These are phyloP conservation scores for Annulohypoxylon nitens DNA, from an alignment of 495 filamentous ascomycete species.

Conservation along the genomic window DNA sequence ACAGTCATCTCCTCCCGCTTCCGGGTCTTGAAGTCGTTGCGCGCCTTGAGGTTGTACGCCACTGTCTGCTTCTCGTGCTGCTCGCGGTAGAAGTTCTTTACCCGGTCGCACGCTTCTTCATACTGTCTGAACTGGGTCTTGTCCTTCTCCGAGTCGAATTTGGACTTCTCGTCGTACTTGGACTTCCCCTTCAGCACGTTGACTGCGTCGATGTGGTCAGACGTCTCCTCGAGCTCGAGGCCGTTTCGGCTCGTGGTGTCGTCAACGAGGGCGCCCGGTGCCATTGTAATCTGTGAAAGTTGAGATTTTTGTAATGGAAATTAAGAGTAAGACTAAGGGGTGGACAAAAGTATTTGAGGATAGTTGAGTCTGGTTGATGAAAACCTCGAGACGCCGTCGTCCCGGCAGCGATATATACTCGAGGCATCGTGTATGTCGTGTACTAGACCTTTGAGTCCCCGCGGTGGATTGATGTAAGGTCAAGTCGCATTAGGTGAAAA, in stretches of 20 bases:
- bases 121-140: slow-evolving; percentile 86
- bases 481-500: slow-evolving; percentile 39
- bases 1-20: slow-evolving; percentile 81
- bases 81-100: slow-evolving; percentile 85
- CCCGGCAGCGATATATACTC: slow-evolving; percentile 25
- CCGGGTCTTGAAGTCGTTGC: slow-evolving; percentile 74
- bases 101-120: slow-evolving; percentile 79
- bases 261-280: slow-evolving; percentile 46
- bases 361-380: neutral
- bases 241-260: slow-evolving; percentile 67
- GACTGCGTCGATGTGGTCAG: slow-evolving; percentile 83
- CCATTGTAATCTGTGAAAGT: slow-evolving; percentile 39
- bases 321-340: neutral
- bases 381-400: slow-evolving; percentile 13
- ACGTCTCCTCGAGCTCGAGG: slow-evolving; percentile 80
- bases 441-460: slow-evolving; percentile 19
- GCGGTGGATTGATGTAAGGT: slow-evolving; percentile 18
- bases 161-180: slow-evolving; percentile 70
- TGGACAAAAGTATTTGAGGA: slow-evolving; percentile 4
- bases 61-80: slow-evolving; percentile 89
- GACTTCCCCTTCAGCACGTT: slow-evolving; percentile 76
- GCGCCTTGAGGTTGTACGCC: slow-evolving; percentile 82
- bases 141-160: slow-evolving; percentile 82
- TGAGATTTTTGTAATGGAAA: neutral
- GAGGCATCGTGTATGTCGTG: slow-evolving; percentile 38